These are phyloP conservation scores for Curvularia sp. DNA, from an alignment of 2,329 filamentous ascomycete genomes.

Conservation along the genomic window DNA sequence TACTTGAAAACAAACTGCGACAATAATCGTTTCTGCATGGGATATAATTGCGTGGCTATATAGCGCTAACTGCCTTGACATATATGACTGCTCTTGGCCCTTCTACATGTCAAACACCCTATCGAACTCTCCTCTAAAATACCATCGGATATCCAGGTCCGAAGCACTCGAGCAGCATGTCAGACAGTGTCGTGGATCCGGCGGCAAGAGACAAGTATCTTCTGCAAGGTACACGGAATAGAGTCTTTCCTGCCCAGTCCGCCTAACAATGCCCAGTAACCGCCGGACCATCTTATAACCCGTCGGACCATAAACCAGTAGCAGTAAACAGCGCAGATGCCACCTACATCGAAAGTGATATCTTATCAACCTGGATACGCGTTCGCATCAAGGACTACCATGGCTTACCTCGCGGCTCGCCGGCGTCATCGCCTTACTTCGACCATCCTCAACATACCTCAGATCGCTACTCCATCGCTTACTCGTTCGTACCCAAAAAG, in stretches of 20 bases:
- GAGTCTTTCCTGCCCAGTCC: background rate
- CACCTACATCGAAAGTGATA: conserved; percentile 36
- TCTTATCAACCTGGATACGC: conserved; percentile 42
- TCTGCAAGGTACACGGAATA: conserved; percentile 31
- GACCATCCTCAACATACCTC: conserved; percentile 39
- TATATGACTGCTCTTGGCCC: background rate
- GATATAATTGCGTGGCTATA: background rate
- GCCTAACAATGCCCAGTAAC: conserved; percentile 33
- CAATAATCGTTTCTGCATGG: background rate
- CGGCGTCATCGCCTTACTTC: conserved; percentile 42
- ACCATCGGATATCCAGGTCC: background rate
- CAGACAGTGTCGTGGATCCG: conserved; percentile 36
- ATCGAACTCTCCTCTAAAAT: background rate
- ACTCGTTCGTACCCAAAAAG: conserved; percentile 47
- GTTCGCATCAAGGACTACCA: conserved; percentile 49
- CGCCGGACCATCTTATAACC: conserved; percentile 45
- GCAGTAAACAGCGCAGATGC: conserved; percentile 41
- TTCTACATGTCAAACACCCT: background rate
- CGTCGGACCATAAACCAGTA: conserved; percentile 40
- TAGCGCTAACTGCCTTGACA: background rate
- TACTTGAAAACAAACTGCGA: background rate
- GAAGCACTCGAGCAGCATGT: conserved; percentile 8
- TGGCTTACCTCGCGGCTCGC: conserved; percentile 42
- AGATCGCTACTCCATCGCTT: conserved; percentile 48
- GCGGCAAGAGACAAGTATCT: conserved; percentile 47